Evolutionary conservation across 192 early-diverging fungal species (phyloP), one percentile per base, ranked within the genome.

Genomic region (Linnemannia exigua): DNA sequence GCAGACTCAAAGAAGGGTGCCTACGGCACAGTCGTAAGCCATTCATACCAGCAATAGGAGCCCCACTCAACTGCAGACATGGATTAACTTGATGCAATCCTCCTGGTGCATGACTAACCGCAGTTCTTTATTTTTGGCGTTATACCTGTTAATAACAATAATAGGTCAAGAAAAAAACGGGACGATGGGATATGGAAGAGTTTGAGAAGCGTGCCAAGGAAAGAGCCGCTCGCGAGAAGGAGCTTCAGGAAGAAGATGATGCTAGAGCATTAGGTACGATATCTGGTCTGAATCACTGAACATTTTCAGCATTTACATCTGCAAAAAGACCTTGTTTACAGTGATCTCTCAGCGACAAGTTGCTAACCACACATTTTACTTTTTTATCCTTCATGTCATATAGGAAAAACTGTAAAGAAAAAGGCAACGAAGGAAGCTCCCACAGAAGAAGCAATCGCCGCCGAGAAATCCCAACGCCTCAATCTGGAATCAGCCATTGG

Each of bases 401-500:
- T 35, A 82, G 79, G 91, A 48, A 84, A 91, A 52, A 76, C 84
- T 37, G 61, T 72, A 51, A 70, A 81, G 72, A 83, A 84, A 66
- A 80, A 76, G 46, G 41, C 50, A 31, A 50, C 82, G 38, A 80
- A 88, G 73, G 74, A 74, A 75, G 72, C 74, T 78, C 72, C 87
- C 79, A 81, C 90, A 92, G 67, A 89, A 93, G 72, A 84, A 91
- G 75, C 89, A 87, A 33, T 92, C 91, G 76, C 92, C 84, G 73
- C 73, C 15, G 77, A 69, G 47, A 79, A 72, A 67, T 79, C 84
- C 41, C 91, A 92, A 54, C 85, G 91, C 50, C 75, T 98, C 14
- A 91, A 96, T 63, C 88, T 98, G 2, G 93, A 94, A 48, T 87
- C 89, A 12, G 94, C 94, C 76, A 88, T 98, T 12, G 96, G 96